Conservation (phyloP, 179 eudicot species). For the Silene vulgaris region DNA sequence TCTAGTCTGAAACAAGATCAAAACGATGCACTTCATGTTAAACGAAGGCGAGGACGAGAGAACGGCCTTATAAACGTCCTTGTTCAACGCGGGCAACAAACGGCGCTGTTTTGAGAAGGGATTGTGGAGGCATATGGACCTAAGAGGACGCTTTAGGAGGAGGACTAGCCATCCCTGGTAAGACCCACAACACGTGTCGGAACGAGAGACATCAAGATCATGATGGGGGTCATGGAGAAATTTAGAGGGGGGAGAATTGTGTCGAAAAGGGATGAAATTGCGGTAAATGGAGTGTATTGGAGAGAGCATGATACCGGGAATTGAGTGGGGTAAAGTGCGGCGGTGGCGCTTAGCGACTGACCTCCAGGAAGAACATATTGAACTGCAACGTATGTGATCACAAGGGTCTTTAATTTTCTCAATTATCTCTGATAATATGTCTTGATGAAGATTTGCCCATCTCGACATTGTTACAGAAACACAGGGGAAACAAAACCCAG, state of each 20-base stretch:
- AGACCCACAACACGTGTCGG: slow-evolving; percentile 21
- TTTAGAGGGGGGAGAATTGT: background rate
- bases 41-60: slow-evolving; percentile 23
- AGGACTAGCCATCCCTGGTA: slow-evolving; percentile 26
- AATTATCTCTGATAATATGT: slow-evolving; percentile 15
- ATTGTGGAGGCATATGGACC: slow-evolving; percentile 13
- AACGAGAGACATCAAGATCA: background rate
- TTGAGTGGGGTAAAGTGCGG: slow-evolving; percentile 14
- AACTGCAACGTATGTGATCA: slow-evolving; percentile 22
- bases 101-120: slow-evolving; percentile 17
- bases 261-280: slow-evolving; percentile 6
- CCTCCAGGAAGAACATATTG: slow-evolving; percentile 20
- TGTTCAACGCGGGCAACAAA: slow-evolving; percentile 9
- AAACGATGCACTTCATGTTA: slow-evolving; percentile 18
- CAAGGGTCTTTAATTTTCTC: background rate
- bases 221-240: background rate
- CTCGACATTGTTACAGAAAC: background rate
- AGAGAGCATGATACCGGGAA: slow-evolving; percentile 18
- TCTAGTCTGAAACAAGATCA: background rate
- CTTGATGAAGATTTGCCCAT: slow-evolving; percentile 20
- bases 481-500: no score
- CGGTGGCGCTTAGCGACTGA: slow-evolving; percentile 6
- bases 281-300: background rate
- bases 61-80: slow-evolving; percentile 8
- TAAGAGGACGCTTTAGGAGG: background rate